Base-by-base conservation (phyloP, 805 yeast species). In the Candida wancherniae region DNA sequence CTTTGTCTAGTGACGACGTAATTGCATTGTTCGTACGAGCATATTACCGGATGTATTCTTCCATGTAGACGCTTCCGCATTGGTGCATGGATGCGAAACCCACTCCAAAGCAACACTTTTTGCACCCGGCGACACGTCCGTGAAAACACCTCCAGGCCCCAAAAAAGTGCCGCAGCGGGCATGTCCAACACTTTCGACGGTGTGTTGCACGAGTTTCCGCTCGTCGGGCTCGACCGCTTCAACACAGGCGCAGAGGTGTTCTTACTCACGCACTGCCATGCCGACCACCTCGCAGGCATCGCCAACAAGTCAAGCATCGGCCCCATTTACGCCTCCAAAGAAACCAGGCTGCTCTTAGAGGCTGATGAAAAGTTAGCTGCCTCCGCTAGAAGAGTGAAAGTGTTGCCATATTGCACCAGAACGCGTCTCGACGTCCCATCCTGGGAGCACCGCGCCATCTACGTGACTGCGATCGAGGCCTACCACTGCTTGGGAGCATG, bases 401-500 rank as follows among this genome's bases (percentile, higher is more conserved):
- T 45, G 1, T 30, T 47, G 26, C 49, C 47, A 10, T 46, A 36
- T 12, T 52, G 57, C 16, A 33, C 16, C 1, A 52, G 55, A 15
- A 29, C 39, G 28, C 34, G 36, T 5, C 31, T 47, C n/a, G 37
- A 39, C 9, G 35, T 56, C 10, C 37, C 32, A 5, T 39, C 44
- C 13, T 47, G 38, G 20, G 43, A 28, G 5, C 24, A 31, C 1
- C 15, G 18, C 1, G 29, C 24, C 33, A 29, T 73, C 5, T 46
- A 32, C 5, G 50, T 75, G 2, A 67, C 75, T 1, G 44, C 69
- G 16, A 57, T 77, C 3, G 65, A 65, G 5, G 65, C 77, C 1
- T 64, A 75, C 44, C 84, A 77, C 42, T 77, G 83, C 44, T 74
- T 79, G 9, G 83, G 82, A 3, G 62, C 79, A 3, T 59, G 63